Base-by-base conservation (phyloP, 1,284 basidiomycete species). In the Xerocomus amazonicus region DNA sequence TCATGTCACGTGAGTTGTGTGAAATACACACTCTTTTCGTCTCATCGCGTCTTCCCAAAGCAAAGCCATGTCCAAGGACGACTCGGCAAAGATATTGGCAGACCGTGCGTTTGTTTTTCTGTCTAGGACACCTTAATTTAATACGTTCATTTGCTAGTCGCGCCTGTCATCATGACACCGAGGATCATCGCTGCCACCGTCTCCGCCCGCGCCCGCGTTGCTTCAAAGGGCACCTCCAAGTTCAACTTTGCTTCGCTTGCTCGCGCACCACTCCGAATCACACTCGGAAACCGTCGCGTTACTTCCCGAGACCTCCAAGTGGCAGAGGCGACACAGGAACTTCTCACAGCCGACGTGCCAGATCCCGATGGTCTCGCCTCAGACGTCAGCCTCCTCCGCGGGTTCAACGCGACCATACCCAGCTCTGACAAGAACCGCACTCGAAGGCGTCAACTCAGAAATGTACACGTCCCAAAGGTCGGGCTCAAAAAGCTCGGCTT, bases 391-490 rank as follows among this genome's bases (percentile, higher is more conserved):
- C 74, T 97, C 27, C 73, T 94, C 36, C 81, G 86, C 38, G 93
- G 93, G 0, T 97, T 96, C 69, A 87, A 90, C 58, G 93, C 93
- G 28, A 96, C 93, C 2, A 88, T 95, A 44, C 93, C 93, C 9
- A 90, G 86, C 61, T 82, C 92, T 28, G 87, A 92, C 61, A 78
- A 84, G 59, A 78, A 88, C 47, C 84, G 88, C 52, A 75, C 81
- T 16, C 75, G 92, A 52, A 71, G 93, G 51, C 70, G 92, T 47
- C 83, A 90, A 66, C 81, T 88, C 63, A 76, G 93, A 50, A 90
- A 88, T 59, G 79, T 95, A 12, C 89, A 92, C 1, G 78, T 83
- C 6, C 87, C 85, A 26, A 77, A 78, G 61, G 71, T 92, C 31
- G 90, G 92, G 0, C 66, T 95, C 56, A 91, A 87, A 76, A 82